Conservation (phyloP, 495 filamentous ascomycete species). For the Penicillium canariense region DNA sequence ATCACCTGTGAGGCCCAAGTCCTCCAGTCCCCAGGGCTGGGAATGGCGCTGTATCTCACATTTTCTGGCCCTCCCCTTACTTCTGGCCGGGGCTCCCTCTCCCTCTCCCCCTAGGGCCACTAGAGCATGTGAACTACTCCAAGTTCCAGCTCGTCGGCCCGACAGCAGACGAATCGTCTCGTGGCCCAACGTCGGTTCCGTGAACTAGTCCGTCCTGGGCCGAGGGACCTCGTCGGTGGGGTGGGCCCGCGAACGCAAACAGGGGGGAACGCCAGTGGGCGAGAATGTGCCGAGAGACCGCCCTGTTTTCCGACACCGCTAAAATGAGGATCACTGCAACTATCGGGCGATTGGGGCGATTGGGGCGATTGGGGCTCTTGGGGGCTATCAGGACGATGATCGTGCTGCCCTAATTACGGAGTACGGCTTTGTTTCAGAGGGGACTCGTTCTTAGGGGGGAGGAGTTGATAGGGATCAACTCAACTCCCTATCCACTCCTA, state of each 20-base stretch:
- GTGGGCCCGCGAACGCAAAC: conserved; percentile 19
- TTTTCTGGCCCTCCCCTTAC: conserved; percentile 2
- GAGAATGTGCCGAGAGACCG: conserved; percentile 7
- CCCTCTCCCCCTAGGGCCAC: neutral
- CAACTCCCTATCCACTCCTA: too few species aligned
- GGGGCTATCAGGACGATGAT: too few species aligned
- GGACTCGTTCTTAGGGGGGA: too few species aligned
- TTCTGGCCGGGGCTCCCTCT: neutral
- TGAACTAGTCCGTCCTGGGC: conserved; percentile 12
- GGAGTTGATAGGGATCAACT: too few species aligned
- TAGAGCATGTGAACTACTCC: conserved; percentile 14
- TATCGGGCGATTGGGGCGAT: neutral
- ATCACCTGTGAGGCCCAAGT: neutral
- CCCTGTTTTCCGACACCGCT: neutral
- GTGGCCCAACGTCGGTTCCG: conserved; percentile 11
- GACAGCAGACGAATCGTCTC: conserved; percentile 13
- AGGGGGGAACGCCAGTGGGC: neutral
- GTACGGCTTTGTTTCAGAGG: too few species aligned
- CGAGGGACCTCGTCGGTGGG: conserved; percentile 10
- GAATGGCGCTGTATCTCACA: conserved; percentile 7
- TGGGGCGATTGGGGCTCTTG: too few species aligned
- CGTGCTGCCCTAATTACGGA: too few species aligned
- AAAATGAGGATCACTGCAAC: neutral
- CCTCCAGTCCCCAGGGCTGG: neutral
- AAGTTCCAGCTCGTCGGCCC: conserved; percentile 11